Evolutionary conservation across 805 yeast species (phyloP).

Genomic region (Candida stauntonica): DNA sequence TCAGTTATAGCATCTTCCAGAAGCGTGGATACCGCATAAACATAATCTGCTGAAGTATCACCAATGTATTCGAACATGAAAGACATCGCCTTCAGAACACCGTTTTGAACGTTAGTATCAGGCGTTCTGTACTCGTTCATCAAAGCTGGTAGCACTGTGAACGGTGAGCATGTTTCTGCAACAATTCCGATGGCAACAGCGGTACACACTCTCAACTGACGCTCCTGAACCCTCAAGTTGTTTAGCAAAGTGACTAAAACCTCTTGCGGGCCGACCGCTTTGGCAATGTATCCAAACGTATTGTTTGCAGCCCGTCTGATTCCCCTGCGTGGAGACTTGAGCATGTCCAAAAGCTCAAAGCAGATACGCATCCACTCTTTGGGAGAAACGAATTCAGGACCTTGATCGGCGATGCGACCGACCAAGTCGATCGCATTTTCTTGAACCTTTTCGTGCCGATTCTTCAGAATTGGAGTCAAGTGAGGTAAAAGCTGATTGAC

Average conservation of each 20-base stretch:
- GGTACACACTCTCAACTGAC: slow-evolving; percentile 93
- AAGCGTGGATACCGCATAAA: slow-evolving; percentile 73
- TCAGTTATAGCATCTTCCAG: slow-evolving; percentile 88
- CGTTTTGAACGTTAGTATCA: slow-evolving; percentile 90
- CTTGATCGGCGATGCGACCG: slow-evolving; percentile 75
- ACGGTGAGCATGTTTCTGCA: slow-evolving; percentile 90
- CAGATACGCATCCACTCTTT: slow-evolving; percentile 98
- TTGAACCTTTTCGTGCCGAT: slow-evolving; percentile 87
- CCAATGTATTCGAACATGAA: slow-evolving; percentile 92
- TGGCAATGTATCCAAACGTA: slow-evolving; percentile 88
- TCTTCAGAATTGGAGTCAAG: slow-evolving; percentile 84
- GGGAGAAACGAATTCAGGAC: slow-evolving; percentile 79
- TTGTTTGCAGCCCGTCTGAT: slow-evolving; percentile 82
- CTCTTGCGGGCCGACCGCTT: slow-evolving; percentile 94
- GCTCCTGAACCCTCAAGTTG: slow-evolving; percentile 86
- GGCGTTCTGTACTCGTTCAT: slow-evolving; percentile 95
- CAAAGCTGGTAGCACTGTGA: slow-evolving; percentile 87
- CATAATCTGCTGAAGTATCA: slow-evolving; percentile 72
- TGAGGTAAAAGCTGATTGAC: slow-evolving; percentile 79
- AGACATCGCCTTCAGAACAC: slow-evolving; percentile 85
- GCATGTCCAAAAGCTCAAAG: slow-evolving; percentile 83
- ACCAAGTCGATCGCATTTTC: slow-evolving; percentile 74
- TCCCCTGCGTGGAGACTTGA: slow-evolving; percentile 72
- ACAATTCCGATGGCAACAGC: slow-evolving; percentile 98
- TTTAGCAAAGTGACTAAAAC: slow-evolving; percentile 79